Percentiles rank a stretch among this genome's conserved stretches.
Evolutionary conservation across 768 basidiomycete genomes (phyloP).

Genomic region (Ephemerocybe angulata): DNA sequence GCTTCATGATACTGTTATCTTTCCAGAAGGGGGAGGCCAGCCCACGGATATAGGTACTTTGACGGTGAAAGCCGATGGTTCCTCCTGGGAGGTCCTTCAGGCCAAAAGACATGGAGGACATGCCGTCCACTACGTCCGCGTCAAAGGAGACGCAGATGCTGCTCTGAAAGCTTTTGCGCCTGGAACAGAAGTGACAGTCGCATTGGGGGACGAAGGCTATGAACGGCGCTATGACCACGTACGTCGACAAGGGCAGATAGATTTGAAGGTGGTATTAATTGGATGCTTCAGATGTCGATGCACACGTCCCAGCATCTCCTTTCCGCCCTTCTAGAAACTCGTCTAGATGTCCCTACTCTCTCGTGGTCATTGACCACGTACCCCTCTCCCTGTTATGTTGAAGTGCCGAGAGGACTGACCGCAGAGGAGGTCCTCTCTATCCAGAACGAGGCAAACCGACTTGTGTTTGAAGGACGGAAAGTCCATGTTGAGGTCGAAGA

Average conservation of each 20-base stretch:
- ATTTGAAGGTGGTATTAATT: too few relatives aligned
- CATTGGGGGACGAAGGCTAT: slow-evolving; percentile 57
- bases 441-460: slow-evolving; percentile 60
- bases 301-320: slow-evolving; percentile 84
- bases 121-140: slow-evolving; percentile 69
- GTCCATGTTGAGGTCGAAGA: slow-evolving; percentile 77
- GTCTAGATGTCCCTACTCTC: slow-evolving; percentile 62
- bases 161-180: slow-evolving; percentile 46
- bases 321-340: slow-evolving; percentile 71
- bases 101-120: slow-evolving; percentile 67
- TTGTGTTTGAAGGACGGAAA: slow-evolving; percentile 65
- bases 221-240: slow-evolving; percentile 73
- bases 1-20: slow-evolving; percentile 73
- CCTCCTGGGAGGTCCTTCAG: slow-evolving; percentile 56
- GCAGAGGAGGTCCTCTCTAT: slow-evolving; percentile 55
- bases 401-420: slow-evolving; percentile 67
- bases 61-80: slow-evolving; percentile 41
- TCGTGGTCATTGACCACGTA: slow-evolving; percentile 76
- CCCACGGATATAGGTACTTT: slow-evolving; percentile 70
- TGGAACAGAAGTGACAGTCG: slow-evolving; percentile 49
- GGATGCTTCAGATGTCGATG: slow-evolving; percentile 60
- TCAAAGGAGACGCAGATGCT: slow-evolving; percentile 36
- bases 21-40: slow-evolving; percentile 82
- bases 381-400: slow-evolving; percentile 72
- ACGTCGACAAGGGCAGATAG: slow-evolving; percentile 28